A percentile compares a stretch with the other conserved stretches of the same genome.
Evolutionary conservation across 129 eudicot species (phyloP).

Genomic region (Chrysanthemum lavandulifolium): DNA sequence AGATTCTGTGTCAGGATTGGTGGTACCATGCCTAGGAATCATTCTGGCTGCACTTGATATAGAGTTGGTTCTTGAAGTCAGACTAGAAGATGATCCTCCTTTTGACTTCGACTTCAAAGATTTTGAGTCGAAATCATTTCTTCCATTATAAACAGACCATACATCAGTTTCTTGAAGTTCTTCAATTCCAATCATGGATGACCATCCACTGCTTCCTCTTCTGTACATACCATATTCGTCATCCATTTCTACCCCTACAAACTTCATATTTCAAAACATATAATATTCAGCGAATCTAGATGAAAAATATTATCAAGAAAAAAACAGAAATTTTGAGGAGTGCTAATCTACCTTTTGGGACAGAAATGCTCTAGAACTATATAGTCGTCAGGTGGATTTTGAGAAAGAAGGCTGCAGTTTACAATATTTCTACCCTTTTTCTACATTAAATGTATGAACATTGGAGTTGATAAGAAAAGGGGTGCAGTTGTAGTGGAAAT

Average conservation of each 20-base stretch:
- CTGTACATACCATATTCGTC: conserved; percentile 47
- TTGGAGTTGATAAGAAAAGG: conserved; percentile 7
- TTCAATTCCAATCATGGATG: conserved; percentile 47
- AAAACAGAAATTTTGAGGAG: conserved; percentile 7
- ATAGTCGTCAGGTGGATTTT: conserved; percentile 17
- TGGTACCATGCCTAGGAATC: conserved; percentile 48
- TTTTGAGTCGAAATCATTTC: conserved; percentile 29
- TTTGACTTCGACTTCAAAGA: conserved; percentile 6
- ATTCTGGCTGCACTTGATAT: conserved; percentile 54
- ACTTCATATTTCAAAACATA: conserved; percentile 5
- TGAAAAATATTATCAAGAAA: background rate
- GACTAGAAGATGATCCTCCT: conserved; percentile 22
- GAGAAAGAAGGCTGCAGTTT: conserved; percentile 14
- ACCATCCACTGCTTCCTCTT: conserved; percentile 61
- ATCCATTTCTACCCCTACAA: conserved; percentile 37
- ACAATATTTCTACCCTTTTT: conserved; percentile 15
- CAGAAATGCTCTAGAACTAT: background rate
- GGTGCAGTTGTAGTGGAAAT: conserved; percentile 24
- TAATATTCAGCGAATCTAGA: background rate
- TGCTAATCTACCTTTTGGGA: conserved; percentile 14
- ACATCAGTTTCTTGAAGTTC: conserved; percentile 76
- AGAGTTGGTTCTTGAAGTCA: conserved; percentile 30
- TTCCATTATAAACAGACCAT: conserved; percentile 52
- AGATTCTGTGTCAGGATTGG: conserved; percentile 29
- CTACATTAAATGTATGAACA: conserved; percentile 18